Base-by-base conservation (phyloP, 176 grass and related monocot species). In the Leersia perrieri region DNA sequence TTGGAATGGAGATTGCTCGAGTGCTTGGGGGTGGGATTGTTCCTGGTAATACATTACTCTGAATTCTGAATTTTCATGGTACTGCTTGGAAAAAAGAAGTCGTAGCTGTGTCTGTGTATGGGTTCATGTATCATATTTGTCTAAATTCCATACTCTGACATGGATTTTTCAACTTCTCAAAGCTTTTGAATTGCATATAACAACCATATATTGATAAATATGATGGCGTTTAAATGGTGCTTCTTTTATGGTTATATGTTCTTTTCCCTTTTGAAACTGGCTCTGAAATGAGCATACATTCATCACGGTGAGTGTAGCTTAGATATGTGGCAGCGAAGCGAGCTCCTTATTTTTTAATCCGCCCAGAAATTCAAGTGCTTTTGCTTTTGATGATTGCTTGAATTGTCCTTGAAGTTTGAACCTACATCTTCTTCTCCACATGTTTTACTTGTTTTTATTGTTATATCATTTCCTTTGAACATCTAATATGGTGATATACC, bases 21-120 rank as follows among this genome's bases (percentile, higher is more conserved):
- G 92, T 98, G 28, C 92, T 98, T 87, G 92, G 95, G 49, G 95
- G 92, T 47, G 95, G 92, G 23, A 80, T 95, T 70, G 95, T 98
- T 89, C 95, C 92, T 85, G 95, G 95, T 98, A 94, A 31, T 27
- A 70, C 33, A 64, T 72, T 23, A 38, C 81, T 11, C 26, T 41
- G 27, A 29, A 38, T 81, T 9, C 26, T 41, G 27, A 27, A 57
- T 30, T 65, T 77, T 36, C 49, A 66, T 80, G 63, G 7, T 77
- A 81, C 31, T 36, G 8, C 25, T 57, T 57, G 57, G 70, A 64
- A 55, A 5, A 14, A 66, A 63, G n/a, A n/a, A n/a, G n/a, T n/a
- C n/a, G n/a, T n/a, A 71, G 1, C 9, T 63, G 1, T 62, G 7
- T 11, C 58, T 66, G 13, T 25, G n/a, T 13, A 15, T 49, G 49